phyloP scores from a whole-genome alignment of 2,329 filamentous ascomycete genomes.

The Fusarium graminum region DNA sequence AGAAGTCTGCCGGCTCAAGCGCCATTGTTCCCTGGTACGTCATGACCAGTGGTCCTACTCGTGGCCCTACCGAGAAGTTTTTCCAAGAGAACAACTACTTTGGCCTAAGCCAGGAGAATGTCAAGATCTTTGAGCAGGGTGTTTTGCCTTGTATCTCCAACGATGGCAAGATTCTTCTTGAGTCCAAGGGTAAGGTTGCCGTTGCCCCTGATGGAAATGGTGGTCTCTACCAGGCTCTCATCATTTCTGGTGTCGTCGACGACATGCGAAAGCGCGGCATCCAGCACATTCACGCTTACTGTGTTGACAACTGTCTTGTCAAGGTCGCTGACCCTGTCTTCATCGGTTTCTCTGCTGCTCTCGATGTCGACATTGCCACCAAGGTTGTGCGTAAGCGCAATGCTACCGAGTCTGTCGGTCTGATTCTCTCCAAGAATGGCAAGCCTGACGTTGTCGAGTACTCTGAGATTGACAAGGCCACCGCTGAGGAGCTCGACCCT shows the following conservation, averaged over 20 bases:
- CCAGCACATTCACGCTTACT: conserved; percentile 96
- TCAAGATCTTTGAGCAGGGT: conserved; percentile 95
- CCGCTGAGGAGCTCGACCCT: conserved; percentile 88
- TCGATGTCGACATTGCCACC: conserved; percentile 94
- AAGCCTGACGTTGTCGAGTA: conserved; percentile 98
- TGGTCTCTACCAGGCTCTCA: conserved; percentile 92
- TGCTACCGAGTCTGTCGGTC: conserved; percentile 93
- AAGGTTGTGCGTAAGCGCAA: conserved; percentile 99
- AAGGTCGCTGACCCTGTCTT: conserved; percentile 98
- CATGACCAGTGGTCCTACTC: conserved; percentile 97
- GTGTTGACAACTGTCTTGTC: conserved; percentile 99
- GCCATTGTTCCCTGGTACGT: conserved; percentile 95
- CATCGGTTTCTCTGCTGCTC: conserved; percentile 89
- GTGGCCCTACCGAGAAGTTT: conserved; percentile 91
- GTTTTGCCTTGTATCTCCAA: conserved; percentile 97
- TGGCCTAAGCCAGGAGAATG: conserved; percentile 85
- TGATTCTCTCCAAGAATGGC: conserved; percentile 95
- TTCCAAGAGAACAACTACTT: conserved; percentile 93
- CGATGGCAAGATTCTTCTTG: conserved; percentile 95
- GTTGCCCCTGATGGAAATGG: conserved; percentile 98
- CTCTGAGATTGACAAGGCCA: conserved; percentile 91
- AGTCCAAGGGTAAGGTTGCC: conserved; percentile 89
- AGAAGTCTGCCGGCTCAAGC: conserved; percentile 68
- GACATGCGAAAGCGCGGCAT: conserved; percentile 93
- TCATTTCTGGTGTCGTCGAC: conserved; percentile 81